Evolutionary conservation across 345 rosid genomes (phyloP).

Genomic region (Arabidopsis arenosa): DNA sequence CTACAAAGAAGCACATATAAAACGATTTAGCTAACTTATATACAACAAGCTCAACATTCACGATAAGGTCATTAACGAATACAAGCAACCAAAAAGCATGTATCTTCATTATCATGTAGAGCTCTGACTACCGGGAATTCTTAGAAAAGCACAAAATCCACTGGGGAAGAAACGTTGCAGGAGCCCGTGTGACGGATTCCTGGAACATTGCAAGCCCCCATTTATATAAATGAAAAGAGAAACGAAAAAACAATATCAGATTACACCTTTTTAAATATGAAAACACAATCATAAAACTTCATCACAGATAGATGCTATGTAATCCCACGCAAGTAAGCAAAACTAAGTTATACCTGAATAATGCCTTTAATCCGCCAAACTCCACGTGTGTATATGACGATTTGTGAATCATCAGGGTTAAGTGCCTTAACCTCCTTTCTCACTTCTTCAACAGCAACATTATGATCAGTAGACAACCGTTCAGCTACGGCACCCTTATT

Average conservation of each 20-base stretch:
- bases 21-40: background rate
- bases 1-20: slow-evolving; percentile 48
- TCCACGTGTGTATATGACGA: slow-evolving; percentile 78
- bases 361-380: slow-evolving; percentile 99
- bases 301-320: slow-evolving; percentile 4
- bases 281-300: slow-evolving; percentile 24
- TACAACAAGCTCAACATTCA: slow-evolving; percentile 19
- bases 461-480: slow-evolving; percentile 93
- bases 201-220: slow-evolving; percentile 50
- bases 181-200: slow-evolving; percentile 54
- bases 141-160: slow-evolving; percentile 12
- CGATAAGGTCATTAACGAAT: slow-evolving; percentile 3
- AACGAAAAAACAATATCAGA: background rate
- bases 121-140: slow-evolving; percentile 29
- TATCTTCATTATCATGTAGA: slow-evolving; percentile 27
- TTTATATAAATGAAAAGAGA: slow-evolving; percentile 10
- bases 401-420: slow-evolving; percentile 94
- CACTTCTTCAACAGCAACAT: slow-evolving; percentile 89
- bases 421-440: slow-evolving; percentile 94
- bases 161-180: slow-evolving; percentile 48
- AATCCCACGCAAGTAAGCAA: background rate
- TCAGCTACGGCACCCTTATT: slow-evolving; percentile 65
- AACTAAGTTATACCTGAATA: slow-evolving; percentile 68
- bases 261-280: background rate
- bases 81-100: slow-evolving; percentile 35